These are phyloP conservation scores for Suhomyces terraborum DNA, from an alignment of 1,139 yeast species.

Conservation along the genomic window DNA sequence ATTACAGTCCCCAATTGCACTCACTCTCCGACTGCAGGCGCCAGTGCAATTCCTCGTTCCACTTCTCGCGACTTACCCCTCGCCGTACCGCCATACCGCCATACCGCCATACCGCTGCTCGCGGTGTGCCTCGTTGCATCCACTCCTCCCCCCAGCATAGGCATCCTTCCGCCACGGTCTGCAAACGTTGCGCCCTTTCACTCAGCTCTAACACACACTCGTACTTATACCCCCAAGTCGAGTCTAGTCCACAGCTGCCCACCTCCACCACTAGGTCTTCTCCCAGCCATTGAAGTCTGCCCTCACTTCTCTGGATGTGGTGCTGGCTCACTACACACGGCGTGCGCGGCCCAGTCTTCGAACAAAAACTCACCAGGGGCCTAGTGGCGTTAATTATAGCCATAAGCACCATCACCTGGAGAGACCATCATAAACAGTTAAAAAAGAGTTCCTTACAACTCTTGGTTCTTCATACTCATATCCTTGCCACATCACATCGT, in stretches of 20 bases:
- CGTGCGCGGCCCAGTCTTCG: constrained; percentile 7
- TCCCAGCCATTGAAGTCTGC: not conserved
- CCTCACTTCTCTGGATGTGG: not conserved
- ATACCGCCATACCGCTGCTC: not conserved
- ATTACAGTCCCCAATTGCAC: too few relatives aligned
- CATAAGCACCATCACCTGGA: not conserved
- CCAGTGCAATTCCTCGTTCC: too few relatives aligned
- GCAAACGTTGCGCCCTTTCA: not conserved
- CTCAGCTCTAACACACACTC: too few relatives aligned
- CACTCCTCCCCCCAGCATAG: not conserved
- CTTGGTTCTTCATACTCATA: too few relatives aligned
- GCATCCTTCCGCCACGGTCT: not conserved
- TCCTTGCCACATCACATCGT: not conserved
- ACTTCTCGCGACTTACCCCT: too few relatives aligned
- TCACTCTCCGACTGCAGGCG: too few relatives aligned
- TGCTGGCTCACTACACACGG: constrained; percentile 4
- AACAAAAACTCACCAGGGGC: constrained; percentile 7
- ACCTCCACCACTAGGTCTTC: too few relatives aligned
- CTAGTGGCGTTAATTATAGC: constrained; percentile 4
- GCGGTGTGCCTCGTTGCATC: not conserved
- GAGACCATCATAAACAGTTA: not conserved
- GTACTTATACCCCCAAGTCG: too few relatives aligned
- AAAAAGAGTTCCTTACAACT: too few relatives aligned
- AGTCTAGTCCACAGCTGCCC: too few relatives aligned
- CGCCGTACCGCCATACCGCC: too few relatives aligned